These are phyloP conservation scores for Arabidopsis suecica DNA, from an alignment of 345 rosid species.

Conservation along the genomic window DNA sequence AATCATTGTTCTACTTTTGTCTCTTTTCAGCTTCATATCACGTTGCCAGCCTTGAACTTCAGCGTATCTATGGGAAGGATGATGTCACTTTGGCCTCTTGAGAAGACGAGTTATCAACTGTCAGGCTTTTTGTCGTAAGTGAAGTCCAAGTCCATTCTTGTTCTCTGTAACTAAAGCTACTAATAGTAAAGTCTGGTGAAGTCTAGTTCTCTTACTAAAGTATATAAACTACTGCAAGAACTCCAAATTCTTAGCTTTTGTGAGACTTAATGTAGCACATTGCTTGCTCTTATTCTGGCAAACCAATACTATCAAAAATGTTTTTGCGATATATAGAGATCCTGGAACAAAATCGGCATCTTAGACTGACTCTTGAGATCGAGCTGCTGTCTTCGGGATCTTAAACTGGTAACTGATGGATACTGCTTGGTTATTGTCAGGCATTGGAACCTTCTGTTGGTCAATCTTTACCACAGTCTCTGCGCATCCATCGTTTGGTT, in stretches of 20 bases:
- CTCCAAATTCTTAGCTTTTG: slow-evolving; percentile 45
- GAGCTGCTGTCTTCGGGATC: slow-evolving; percentile 27
- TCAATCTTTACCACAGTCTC: slow-evolving; percentile 32
- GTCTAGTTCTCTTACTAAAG: slow-evolving; percentile 34
- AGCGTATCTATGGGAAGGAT: slow-evolving; percentile 85
- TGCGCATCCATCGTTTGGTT: slow-evolving; percentile 34
- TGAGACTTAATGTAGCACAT: slow-evolving; percentile 43
- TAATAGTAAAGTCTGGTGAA: slow-evolving; percentile 16
- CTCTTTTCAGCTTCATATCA: slow-evolving; percentile 72
- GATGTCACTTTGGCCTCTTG: slow-evolving; percentile 42
- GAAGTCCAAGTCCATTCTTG: slow-evolving; percentile 13
- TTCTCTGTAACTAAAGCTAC: slow-evolving; percentile 24
- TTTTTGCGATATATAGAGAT: slow-evolving; percentile 26
- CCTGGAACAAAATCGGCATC: slow-evolving; percentile 28
- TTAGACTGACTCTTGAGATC: slow-evolving; percentile 33
- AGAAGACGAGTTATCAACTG: slow-evolving; percentile 33
- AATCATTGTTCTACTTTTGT: slow-evolving; percentile 17
- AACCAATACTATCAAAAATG: slow-evolving; percentile 27
- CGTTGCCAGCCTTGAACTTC: slow-evolving; percentile 87
- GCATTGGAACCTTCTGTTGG: slow-evolving; percentile 12
- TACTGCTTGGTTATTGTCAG: slow-evolving; percentile 31
- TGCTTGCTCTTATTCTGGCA: slow-evolving; percentile 39
- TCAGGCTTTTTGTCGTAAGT: slow-evolving; percentile 28
- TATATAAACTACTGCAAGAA: slow-evolving; percentile 11
- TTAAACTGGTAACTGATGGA: background rate